These are phyloP conservation scores for Babesia caballi DNA, from an alignment of 169 alveolate species.

Conservation along the genomic window DNA sequence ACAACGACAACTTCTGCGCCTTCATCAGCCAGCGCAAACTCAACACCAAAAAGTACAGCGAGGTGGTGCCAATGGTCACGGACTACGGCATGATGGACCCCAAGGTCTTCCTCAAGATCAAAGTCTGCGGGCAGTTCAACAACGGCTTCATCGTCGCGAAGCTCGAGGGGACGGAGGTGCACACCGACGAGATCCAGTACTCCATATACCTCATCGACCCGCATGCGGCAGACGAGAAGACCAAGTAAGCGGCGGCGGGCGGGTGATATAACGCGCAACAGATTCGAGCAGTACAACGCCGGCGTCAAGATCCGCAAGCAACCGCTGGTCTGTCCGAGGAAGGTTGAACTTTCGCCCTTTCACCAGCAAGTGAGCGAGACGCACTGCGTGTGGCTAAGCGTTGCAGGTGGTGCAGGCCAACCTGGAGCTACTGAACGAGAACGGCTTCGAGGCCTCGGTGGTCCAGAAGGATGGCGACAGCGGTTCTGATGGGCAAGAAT, in stretches of 20 bases:
- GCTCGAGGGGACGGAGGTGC: conserved; percentile 18
- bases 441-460: conserved; percentile 46
- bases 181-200: conserved; percentile 45
- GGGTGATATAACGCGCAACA: background rate
- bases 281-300: conserved; percentile 87
- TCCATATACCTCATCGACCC: conserved; percentile 93
- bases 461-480: conserved; percentile 4
- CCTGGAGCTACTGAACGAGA: conserved; percentile 30
- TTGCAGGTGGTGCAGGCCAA: conserved; percentile 51
- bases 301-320: conserved; percentile 83
- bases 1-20: conserved; percentile 14
- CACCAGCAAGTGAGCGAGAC: conserved; percentile 35
- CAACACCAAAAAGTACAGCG: background rate
- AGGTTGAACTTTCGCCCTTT: conserved; percentile 83
- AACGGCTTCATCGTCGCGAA: conserved; percentile 93
- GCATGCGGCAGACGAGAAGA: conserved; percentile 98
- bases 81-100: conserved; percentile 69
- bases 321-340: conserved; percentile 87
- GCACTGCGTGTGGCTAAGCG: background rate
- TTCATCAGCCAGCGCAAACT: background rate
- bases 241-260: conserved; percentile 57
- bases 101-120: conserved; percentile 79
- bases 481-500: background rate
- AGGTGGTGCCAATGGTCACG: background rate
- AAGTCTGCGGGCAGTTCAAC: conserved; percentile 90